Evolutionary conservation across 108 stramenopile genomes (phyloP).

Genomic region (Skeletonema potamos): DNA sequence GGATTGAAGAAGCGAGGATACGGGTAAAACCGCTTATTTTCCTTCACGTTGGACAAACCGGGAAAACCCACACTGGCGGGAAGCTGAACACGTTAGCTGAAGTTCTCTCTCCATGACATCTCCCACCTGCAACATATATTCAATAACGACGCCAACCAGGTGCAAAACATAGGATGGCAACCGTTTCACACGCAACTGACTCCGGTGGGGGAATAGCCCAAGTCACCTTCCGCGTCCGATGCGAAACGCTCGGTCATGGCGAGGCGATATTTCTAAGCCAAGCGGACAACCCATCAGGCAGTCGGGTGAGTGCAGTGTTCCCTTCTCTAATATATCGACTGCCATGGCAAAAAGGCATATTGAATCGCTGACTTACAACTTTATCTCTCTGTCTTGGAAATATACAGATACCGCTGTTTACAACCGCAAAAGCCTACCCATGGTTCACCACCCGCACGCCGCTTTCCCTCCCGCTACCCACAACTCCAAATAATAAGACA

Average conservation of each 20-base stretch:
- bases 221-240: constrained; percentile 82
- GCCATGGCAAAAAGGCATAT: constrained; percentile 9
- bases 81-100: background rate
- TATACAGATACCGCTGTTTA: constrained; percentile 66
- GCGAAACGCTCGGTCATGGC: constrained; percentile 78
- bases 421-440: constrained; percentile 71
- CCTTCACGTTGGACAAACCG: too few species aligned
- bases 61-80: too few species aligned
- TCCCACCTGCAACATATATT: background rate
- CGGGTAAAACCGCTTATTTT: too few species aligned
- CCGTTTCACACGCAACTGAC: background rate
- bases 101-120: background rate
- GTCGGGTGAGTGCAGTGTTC: constrained; percentile 47
- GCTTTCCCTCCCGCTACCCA: constrained; percentile 44
- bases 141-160: background rate
- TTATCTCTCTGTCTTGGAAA: background rate
- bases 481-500: background rate
- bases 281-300: constrained; percentile 40
- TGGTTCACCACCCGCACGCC: constrained; percentile 72
- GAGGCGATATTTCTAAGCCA: constrained; percentile 68
- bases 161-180: background rate
- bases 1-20: too few species aligned
- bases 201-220: constrained; percentile 48
- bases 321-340: background rate
- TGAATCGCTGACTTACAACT: constrained; percentile 3